These are phyloP conservation scores for Gossypium lobatum DNA, from an alignment of 441 rosid genomes.

Conservation along the genomic window DNA sequence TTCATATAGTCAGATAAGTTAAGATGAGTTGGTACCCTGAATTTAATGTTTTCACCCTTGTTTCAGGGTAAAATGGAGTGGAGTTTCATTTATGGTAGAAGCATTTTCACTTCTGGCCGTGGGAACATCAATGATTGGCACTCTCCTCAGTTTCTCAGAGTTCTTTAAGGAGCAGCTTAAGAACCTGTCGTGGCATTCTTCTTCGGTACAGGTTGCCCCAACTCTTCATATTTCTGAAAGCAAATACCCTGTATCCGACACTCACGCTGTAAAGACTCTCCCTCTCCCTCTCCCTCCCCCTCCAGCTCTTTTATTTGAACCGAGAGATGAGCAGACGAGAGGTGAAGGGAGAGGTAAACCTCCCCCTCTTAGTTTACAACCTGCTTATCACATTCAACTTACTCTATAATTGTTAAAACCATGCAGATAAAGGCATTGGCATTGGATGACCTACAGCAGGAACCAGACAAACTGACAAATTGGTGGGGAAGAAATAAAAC, in stretches of 20 bases:
- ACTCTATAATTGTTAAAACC: neutral
- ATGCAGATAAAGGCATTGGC: neutral
- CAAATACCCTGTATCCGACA: neutral
- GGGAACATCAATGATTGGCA: slow-evolving; percentile 53
- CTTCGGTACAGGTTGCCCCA: slow-evolving; percentile 3
- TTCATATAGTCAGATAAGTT: neutral
- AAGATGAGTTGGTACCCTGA: neutral
- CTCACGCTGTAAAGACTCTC: neutral
- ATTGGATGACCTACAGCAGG: slow-evolving; percentile 8
- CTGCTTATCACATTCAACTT: neutral
- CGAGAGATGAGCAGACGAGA: neutral
- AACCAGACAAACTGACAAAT: slow-evolving; percentile 13
- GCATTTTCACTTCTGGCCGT: slow-evolving; percentile 58
- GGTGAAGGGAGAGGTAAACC: no score
- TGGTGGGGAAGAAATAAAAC: slow-evolving; percentile 43
- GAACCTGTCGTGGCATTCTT: slow-evolving; percentile 14
- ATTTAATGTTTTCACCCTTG: neutral
- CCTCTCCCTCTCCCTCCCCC: no score
- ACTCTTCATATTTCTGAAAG: neutral
- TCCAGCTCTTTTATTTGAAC: neutral
- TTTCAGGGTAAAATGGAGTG: slow-evolving; percentile 40
- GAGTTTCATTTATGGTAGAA: slow-evolving; percentile 46
- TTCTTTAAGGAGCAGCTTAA: slow-evolving; percentile 59
- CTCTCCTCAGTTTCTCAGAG: slow-evolving; percentile 52
- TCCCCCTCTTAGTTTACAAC: no score